phyloP scores from a whole-genome alignment of 768 basidiomycete genomes.

The Suillus occidentalis region DNA sequence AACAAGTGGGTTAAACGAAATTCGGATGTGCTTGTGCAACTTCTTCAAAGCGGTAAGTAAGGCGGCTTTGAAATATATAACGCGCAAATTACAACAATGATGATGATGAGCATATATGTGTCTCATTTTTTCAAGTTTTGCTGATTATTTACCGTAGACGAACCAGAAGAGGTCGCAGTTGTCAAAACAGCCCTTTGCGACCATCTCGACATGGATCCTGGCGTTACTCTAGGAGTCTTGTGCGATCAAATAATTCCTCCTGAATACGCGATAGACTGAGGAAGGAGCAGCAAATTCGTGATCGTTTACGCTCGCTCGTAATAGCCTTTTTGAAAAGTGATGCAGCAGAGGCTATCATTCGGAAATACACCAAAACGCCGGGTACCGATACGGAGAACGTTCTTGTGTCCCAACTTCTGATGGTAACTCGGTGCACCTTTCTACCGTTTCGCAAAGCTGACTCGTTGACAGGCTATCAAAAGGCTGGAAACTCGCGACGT shows the following conservation, averaged over 20 bases:
- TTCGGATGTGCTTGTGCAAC: constrained; percentile 72
- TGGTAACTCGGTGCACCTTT: constrained; percentile 37
- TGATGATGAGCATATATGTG: background rate
- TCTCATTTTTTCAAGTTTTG: background rate
- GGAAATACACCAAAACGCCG: constrained; percentile 41
- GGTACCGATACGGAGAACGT: constrained; percentile 48
- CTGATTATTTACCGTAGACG: constrained; percentile 43
- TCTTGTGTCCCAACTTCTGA: constrained; percentile 47
- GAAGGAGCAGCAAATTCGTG: constrained; percentile 60
- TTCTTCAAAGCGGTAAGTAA: constrained; percentile 69
- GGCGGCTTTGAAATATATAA: background rate
- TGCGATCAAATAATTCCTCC: constrained; percentile 63
- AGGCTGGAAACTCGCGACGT: constrained; percentile 42
- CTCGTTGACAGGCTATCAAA: constrained; percentile 46
- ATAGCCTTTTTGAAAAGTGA: constrained; percentile 57
- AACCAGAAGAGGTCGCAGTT: constrained; percentile 60
- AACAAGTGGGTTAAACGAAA: constrained; percentile 67
- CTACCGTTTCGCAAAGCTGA: background rate
- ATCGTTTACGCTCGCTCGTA: constrained; percentile 58
- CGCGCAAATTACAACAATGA: background rate
- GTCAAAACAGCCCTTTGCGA: constrained; percentile 59
- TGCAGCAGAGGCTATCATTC: constrained; percentile 46
- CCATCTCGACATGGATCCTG: constrained; percentile 65
- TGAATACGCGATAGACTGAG: constrained; percentile 52
- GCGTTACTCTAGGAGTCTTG: constrained; percentile 60